Percentiles rank a stretch among this genome's conserved stretches.
Evolutionary conservation across 2,329 filamentous ascomycete genomes (phyloP).

Genomic region (Ramularia endophylla): DNA sequence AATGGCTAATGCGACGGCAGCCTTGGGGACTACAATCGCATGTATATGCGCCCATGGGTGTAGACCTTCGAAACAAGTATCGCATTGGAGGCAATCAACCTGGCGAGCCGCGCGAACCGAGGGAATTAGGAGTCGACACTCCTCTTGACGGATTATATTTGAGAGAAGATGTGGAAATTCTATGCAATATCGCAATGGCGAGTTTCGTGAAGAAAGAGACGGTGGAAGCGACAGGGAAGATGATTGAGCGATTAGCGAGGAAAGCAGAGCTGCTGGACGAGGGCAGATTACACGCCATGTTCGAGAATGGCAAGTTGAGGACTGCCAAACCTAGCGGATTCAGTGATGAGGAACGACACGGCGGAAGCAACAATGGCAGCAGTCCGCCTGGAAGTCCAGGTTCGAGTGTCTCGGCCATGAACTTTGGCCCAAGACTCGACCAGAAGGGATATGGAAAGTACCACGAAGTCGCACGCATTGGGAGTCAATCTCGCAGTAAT

Average conservation of each 20-base stretch:
- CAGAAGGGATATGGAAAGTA: conserved; percentile 26
- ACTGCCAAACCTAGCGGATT: conserved; percentile 49
- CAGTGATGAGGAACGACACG: conserved; percentile 11
- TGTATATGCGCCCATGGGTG: conserved; percentile 61
- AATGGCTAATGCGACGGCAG: conserved; percentile 12
- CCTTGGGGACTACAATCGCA: conserved; percentile 67
- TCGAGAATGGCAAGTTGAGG: conserved; percentile 57
- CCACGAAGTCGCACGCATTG: conserved; percentile 21
- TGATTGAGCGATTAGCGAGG: conserved; percentile 63
- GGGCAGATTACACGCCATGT: conserved; percentile 61
- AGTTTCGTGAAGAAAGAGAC: conserved; percentile 61
- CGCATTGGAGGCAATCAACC: conserved; percentile 64
- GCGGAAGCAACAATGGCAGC: conserved; percentile 3
- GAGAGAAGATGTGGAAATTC: conserved; percentile 65
- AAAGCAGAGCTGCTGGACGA: conserved; percentile 62
- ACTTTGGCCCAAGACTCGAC: conserved; percentile 15
- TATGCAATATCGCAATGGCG: conserved; percentile 57
- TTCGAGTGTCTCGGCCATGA: conserved; percentile 6
- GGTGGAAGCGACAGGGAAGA: conserved; percentile 60
- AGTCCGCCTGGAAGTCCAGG: conserved; percentile 18
- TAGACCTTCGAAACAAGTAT: conserved; percentile 64
- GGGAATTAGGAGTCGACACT: conserved; percentile 59
- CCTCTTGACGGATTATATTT: conserved; percentile 62
- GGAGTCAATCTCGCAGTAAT: conserved; percentile 9
- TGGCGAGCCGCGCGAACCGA: conserved; percentile 56